Conservation (phyloP, 768 basidiomycete species). For the Termitomyces heimii region DNA sequence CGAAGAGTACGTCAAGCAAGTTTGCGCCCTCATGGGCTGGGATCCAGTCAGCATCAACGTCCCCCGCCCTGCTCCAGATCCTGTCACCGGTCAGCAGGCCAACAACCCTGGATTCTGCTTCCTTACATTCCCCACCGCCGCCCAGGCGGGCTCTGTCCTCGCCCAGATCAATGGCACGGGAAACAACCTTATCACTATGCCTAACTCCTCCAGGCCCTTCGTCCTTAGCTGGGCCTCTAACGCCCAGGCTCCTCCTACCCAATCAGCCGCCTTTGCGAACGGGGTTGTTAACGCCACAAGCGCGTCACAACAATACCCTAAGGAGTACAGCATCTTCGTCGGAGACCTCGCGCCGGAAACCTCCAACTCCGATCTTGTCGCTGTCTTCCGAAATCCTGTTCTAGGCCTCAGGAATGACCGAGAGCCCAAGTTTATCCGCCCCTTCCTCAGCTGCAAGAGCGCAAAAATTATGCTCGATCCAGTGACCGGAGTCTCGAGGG, state of each 20-base stretch:
- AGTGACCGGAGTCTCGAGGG: slow-evolving; percentile 80
- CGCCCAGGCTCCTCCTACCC: slow-evolving; percentile 25
- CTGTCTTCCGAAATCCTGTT: slow-evolving; percentile 86
- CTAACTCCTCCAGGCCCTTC: slow-evolving; percentile 80
- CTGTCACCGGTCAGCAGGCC: slow-evolving; percentile 52
- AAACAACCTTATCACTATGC: slow-evolving; percentile 60
- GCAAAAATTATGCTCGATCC: slow-evolving; percentile 96
- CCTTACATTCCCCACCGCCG: slow-evolving; percentile 73
- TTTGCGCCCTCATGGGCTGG: slow-evolving; percentile 85
- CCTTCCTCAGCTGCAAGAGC: slow-evolving; percentile 89
- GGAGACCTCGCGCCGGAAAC: slow-evolving; percentile 92
- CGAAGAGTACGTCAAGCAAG: slow-evolving; percentile 89
- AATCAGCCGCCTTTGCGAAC: slow-evolving; percentile 25
- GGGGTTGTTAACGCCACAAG: slow-evolving; percentile 19
- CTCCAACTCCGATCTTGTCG: slow-evolving; percentile 93
- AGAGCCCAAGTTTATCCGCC: slow-evolving; percentile 83
- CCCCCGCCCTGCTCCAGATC: slow-evolving; percentile 55
- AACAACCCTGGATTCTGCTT: slow-evolving; percentile 90
- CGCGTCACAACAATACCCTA: slow-evolving; percentile 55
- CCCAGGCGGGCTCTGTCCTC: slow-evolving; percentile 66
- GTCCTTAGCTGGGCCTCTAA: slow-evolving; percentile 71
- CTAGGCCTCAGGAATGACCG: slow-evolving; percentile 80
- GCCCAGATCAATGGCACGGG: slow-evolving; percentile 50
- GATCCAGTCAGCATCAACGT: slow-evolving; percentile 71
- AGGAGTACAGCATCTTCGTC: slow-evolving; percentile 93